These are phyloP conservation scores for Caulochytrium protostelioides DNA, from an alignment of 371 early-diverging fungal species.

Conservation along the genomic window DNA sequence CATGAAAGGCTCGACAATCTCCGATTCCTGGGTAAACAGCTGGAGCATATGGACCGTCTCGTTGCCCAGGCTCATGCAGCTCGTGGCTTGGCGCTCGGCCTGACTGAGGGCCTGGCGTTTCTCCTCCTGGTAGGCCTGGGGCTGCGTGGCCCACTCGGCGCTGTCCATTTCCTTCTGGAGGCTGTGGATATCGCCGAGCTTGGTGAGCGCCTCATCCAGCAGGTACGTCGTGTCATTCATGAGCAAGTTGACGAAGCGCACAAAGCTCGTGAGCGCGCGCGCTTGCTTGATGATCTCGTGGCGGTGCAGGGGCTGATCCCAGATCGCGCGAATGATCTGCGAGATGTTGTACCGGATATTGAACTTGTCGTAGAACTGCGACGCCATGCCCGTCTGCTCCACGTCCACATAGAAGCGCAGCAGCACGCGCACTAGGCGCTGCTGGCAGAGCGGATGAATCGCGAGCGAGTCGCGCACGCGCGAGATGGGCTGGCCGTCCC, in stretches of 20 bases:
- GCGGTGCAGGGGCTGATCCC: conserved; percentile 36
- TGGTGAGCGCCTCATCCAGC: conserved; percentile 74
- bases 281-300: conserved; percentile 6
- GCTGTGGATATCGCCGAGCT: conserved; percentile 57
- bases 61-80: conserved; percentile 67
- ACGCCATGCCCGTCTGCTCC: conserved; percentile 75
- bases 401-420: conserved; percentile 85
- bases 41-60: conserved; percentile 82
- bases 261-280: conserved; percentile 26
- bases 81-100: conserved; percentile 62
- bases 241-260: conserved; percentile 74
- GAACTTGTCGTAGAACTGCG: conserved; percentile 95
- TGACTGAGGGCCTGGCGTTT: conserved; percentile 39
- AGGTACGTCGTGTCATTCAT: conserved; percentile 92
- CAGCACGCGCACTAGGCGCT: conserved; percentile 51
- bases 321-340: conserved; percentile 69
- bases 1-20: conserved; percentile 66
- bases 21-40: conserved; percentile 44
- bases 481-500: conserved; percentile 21
- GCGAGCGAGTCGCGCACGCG: conserved; percentile 42
- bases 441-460: conserved; percentile 46
- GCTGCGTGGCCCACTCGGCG: conserved; percentile 27
- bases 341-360: conserved; percentile 88
- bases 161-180: conserved; percentile 55
- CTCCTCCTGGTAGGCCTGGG: conserved; percentile 39